A percentile compares a stretch with the other conserved stretches of the same genome.
Evolutionary conservation across 768 basidiomycete genomes (phyloP).

Genomic region (Lactifluus echinatus): DNA sequence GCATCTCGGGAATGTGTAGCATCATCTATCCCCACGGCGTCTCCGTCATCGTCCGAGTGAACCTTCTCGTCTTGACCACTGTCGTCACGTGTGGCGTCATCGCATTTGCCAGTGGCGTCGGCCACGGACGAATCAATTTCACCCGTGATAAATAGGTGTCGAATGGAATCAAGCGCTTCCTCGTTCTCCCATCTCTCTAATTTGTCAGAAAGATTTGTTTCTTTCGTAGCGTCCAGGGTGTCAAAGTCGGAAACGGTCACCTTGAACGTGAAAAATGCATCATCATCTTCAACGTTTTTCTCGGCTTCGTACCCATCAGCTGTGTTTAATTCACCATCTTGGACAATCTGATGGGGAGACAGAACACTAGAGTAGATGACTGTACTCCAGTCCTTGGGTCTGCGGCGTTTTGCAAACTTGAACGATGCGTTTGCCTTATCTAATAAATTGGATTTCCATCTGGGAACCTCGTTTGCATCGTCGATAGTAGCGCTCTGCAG

Average conservation of each 20-base stretch:
- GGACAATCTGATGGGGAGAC: slow-evolving; percentile 59
- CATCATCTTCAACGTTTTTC: slow-evolving; percentile 55
- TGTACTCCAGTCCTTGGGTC: slow-evolving; percentile 69
- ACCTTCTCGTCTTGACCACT: slow-evolving; percentile 33
- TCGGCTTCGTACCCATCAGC: slow-evolving; percentile 20
- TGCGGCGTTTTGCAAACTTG: slow-evolving; percentile 30
- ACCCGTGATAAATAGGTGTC: slow-evolving; percentile 86
- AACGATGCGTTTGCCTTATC: slow-evolving; percentile 40
- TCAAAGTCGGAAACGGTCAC: slow-evolving; percentile 30
- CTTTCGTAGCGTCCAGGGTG: slow-evolving; percentile 67
- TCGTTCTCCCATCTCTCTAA: slow-evolving; percentile 79
- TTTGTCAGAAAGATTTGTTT: slow-evolving; percentile 37
- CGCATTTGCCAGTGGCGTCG: slow-evolving; percentile 20
- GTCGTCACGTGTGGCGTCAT: slow-evolving; percentile 30
- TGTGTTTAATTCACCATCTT: slow-evolving; percentile 29
- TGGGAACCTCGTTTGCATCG: slow-evolving; percentile 44
- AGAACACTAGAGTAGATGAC: slow-evolving; percentile 71
- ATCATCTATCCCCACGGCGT: not conserved
- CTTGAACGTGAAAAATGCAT: slow-evolving; percentile 61
- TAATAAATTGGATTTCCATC: slow-evolving; percentile 67
- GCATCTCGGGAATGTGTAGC: slow-evolving; percentile 37
- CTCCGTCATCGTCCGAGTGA: slow-evolving; percentile 29
- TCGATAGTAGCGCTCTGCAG: slow-evolving; percentile 42
- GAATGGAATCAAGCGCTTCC: slow-evolving; percentile 76
- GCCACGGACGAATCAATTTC: slow-evolving; percentile 27